Evolutionary conservation across 2,329 filamentous ascomycete genomes (phyloP), one percentile per base, ranked within the genome.

Genomic region (Pseudodiploospora longispora): DNA sequence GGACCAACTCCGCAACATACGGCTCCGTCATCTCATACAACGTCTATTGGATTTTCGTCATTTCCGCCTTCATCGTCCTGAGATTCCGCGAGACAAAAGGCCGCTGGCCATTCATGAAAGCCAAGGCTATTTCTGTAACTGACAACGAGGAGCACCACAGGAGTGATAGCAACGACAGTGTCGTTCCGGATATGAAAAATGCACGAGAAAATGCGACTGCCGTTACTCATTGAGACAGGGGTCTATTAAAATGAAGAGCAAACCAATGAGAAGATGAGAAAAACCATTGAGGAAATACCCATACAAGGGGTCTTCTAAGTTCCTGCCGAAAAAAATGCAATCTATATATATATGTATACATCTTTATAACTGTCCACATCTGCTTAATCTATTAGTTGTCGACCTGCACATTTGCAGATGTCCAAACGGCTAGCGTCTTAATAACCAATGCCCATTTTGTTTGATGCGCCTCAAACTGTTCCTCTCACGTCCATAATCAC

Each of bases 1-100:
- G 89, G 89, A 78, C 81, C 49, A 95, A 95, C 68, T 87, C 85
- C 9, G 89, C 86, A 5, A 94, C 88, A 2, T 89, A 91, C 55
- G 87, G 88, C 41, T 90, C 86, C 1, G 84, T 95, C 51, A 80
- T 95, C 50, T 82, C 85, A 1, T 95, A 95, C 68, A 94, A 93
- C 60, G 47, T 91, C 10, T 95, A 95, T 69, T 95, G 88, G 89
- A 65, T 93, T 41, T 71, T 70, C 6, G 76, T 93, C 52, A 87
- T 89, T 45, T 73, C 87, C 10, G 74, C 73, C 5, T 86, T 91
- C 59, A 48, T 79, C 10, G 52, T 68, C 31, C 74, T 91, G 71
- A 73, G 82, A 36, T 87, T 79, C 66, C 75, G 75, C 50, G 87
- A 93, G 66, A 53, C 52, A 32, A 71, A 69, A 48, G 73, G 74